Conservation (phyloP, 1,139 yeast genomes). For the Kodamaea sp. region DNA sequence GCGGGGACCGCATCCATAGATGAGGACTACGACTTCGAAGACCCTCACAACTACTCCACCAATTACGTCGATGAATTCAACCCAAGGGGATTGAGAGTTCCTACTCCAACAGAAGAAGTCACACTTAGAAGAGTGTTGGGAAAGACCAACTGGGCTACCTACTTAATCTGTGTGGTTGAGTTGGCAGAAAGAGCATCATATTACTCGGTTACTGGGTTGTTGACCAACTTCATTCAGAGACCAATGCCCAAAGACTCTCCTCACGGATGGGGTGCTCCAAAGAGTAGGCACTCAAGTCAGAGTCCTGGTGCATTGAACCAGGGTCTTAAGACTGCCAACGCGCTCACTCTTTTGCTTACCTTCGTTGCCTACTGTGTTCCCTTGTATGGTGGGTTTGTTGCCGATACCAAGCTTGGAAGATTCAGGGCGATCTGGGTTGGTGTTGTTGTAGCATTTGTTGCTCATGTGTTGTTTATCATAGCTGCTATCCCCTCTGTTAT, state of each 20-base stretch:
- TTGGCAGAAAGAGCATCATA: constrained; percentile 26
- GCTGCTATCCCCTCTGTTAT: constrained; percentile 23
- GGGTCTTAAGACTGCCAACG: constrained; percentile 21
- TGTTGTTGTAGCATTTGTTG: constrained; percentile 23
- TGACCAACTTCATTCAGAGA: constrained; percentile 23
- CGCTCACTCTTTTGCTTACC: constrained; percentile 21
- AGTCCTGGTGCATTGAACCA: constrained; percentile 24
- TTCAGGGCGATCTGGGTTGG: constrained; percentile 25
- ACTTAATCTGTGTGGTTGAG: constrained; percentile 22
- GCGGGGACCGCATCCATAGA: too few relatives aligned
- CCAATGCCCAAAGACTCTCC: constrained; percentile 18
- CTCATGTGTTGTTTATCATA: constrained; percentile 24
- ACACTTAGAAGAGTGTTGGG: constrained; percentile 21
- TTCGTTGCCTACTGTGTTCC: constrained; percentile 25
- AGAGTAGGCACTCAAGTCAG: constrained; percentile 9
- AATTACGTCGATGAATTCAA: constrained; percentile 19
- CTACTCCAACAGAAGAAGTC: constrained; percentile 17
- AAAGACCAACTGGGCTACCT: constrained; percentile 17
- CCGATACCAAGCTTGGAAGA: constrained; percentile 23
- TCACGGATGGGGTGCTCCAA: constrained; percentile 19
- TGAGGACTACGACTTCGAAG: constrained; percentile 16
- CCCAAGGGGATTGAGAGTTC: constrained; percentile 22
- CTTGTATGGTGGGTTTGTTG: constrained; percentile 24
- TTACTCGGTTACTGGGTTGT: constrained; percentile 19
- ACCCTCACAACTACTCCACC: constrained; percentile 22